phyloP scores from a whole-genome alignment of 2,329 filamentous ascomycete genomes.

The Domatiomyces globalis region DNA sequence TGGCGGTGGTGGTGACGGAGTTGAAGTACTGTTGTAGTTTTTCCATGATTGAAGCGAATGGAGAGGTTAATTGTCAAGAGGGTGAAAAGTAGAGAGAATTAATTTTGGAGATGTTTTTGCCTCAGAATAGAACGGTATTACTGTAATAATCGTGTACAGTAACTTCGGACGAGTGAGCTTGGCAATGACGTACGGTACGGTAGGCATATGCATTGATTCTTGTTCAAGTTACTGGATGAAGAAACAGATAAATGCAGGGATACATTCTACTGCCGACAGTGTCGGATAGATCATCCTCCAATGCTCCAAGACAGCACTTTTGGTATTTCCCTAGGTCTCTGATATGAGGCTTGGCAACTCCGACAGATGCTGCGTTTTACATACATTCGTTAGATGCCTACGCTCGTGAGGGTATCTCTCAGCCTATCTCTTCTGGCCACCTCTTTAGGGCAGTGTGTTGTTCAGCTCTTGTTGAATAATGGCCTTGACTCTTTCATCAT shows the following conservation, averaged over 20 bases:
- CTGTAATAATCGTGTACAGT: too few relatives aligned
- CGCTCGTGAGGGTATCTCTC: background rate
- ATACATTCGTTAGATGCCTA: background rate
- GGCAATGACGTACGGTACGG: background rate
- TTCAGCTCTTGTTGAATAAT: constrained; percentile 33
- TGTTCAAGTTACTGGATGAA: background rate
- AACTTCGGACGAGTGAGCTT: background rate
- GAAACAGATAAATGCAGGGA: too few relatives aligned
- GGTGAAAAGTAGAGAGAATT: background rate
- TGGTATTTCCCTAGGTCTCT: background rate
- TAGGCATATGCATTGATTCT: background rate
- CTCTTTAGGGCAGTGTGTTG: background rate
- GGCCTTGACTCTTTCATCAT: constrained; percentile 41
- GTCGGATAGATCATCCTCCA: background rate
- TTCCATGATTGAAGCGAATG: background rate
- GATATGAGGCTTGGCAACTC: background rate
- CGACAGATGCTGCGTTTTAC: background rate
- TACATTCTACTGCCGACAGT: background rate
- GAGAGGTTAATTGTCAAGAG: background rate
- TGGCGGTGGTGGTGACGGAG: background rate
- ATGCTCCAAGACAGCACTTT: background rate
- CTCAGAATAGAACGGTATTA: too few relatives aligned
- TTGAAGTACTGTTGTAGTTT: background rate
- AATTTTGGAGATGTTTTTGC: too few relatives aligned
- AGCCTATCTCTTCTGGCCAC: background rate